A percentile compares a stretch with the other conserved stretches of the same genome.
Conservation (phyloP, 305 asterid genomes). For the Andrographis paniculata region DNA sequence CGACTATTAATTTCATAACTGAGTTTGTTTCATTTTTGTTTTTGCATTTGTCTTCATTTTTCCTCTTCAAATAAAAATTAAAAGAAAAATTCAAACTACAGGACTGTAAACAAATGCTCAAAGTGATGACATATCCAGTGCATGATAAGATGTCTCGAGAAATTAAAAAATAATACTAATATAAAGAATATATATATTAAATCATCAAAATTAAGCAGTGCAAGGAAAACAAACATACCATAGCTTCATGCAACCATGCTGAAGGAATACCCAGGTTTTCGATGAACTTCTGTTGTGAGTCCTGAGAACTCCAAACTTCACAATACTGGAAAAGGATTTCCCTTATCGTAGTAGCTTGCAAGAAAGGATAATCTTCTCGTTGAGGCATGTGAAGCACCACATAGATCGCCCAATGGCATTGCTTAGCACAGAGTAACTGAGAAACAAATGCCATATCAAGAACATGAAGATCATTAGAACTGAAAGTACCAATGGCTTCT, state of each 20-base stretch:
- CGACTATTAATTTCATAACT: no score
- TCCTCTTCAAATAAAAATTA: no score
- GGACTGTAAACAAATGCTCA: no score
- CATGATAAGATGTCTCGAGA: conserved; percentile 7
- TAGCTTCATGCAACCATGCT: conserved; percentile 91
- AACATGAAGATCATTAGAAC: conserved; percentile 82
- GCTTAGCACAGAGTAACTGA: conserved; percentile 80
- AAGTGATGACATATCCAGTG: no score
- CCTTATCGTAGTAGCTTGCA: conserved; percentile 60
- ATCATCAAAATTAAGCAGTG: conserved; percentile 15
- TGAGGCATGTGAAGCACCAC: conserved; percentile 90
- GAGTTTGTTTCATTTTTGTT: no score
- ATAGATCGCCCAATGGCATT: conserved; percentile 96
- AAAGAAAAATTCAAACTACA: no score
- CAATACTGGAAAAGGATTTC: conserved; percentile 92
- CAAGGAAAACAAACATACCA: conserved; percentile 45
- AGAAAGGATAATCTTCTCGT: conserved; percentile 79
- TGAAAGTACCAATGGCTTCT: conserved; percentile 84
- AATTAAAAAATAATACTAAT: background rate
- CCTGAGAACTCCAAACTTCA: conserved; percentile 76
- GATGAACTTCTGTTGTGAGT: conserved; percentile 61
- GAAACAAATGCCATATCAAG: conserved; percentile 89
- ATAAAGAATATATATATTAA: background rate
- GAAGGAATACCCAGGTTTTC: conserved; percentile 31
- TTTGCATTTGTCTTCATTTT: no score